phyloP scores from a whole-genome alignment of 2,329 filamentous ascomycete genomes.

The Epichloe uncinata region DNA sequence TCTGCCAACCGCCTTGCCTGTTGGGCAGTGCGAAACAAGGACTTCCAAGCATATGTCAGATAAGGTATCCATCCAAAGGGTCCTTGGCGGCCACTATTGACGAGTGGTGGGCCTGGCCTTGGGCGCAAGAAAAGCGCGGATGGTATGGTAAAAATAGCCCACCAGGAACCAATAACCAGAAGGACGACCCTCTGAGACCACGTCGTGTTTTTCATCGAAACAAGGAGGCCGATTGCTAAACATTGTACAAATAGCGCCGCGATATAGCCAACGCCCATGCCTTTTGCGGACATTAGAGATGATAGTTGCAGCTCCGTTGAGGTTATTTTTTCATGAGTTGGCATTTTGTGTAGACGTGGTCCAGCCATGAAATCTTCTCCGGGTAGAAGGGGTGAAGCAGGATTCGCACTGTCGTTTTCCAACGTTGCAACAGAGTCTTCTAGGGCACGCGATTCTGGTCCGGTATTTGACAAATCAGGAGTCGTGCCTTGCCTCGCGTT shows the following conservation, averaged over 20 bases:
- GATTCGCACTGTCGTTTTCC: conserved; percentile 21
- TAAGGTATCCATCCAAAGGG: conserved; percentile 49
- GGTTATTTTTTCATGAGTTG: conserved; percentile 38
- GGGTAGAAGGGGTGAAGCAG: conserved; percentile 34
- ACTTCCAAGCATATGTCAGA: conserved; percentile 72
- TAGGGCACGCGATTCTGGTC: conserved; percentile 21
- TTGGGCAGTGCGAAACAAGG: conserved; percentile 65
- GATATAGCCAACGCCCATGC: conserved; percentile 87
- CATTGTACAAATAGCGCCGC: conserved; percentile 78
- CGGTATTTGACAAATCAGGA: conserved; percentile 18
- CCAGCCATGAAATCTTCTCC: conserved; percentile 13
- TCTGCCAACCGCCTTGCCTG: conserved; percentile 61
- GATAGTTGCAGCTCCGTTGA: conserved; percentile 64
- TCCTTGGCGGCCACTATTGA: conserved; percentile 26
- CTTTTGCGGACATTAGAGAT: conserved; percentile 80
- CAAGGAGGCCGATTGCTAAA: conserved; percentile 62
- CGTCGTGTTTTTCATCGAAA: conserved; percentile 60
- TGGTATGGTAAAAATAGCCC: conserved; percentile 82
- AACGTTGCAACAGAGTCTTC: conserved; percentile 21
- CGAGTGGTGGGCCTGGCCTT: conserved; percentile 73
- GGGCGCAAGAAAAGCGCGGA: conserved; percentile 77
- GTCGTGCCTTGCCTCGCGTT: conserved; percentile 15
- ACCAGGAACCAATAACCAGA: conserved; percentile 81
- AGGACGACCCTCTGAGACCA: conserved; percentile 80
- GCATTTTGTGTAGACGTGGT: conserved; percentile 22